These are phyloP conservation scores for Penicillium brevicompactum DNA, from an alignment of 2,329 filamentous ascomycete genomes.

Conservation along the genomic window DNA sequence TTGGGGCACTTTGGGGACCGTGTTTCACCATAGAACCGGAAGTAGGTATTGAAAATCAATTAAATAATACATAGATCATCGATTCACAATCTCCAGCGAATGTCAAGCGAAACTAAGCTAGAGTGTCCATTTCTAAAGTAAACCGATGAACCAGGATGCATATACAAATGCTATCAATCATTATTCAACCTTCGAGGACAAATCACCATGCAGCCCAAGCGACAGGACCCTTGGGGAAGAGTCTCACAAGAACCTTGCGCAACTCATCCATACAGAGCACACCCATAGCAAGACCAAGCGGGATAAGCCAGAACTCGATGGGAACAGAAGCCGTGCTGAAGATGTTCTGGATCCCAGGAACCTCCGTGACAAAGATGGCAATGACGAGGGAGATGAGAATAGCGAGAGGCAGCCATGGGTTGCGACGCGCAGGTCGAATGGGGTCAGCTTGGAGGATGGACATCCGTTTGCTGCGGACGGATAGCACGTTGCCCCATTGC, in stretches of 20 bases:
- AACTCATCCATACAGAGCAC: constrained; percentile 57
- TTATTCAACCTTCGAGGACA: background rate
- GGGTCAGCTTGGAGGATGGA: constrained; percentile 57
- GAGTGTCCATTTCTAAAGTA: too few species aligned
- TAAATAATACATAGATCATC: background rate
- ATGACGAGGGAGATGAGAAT: constrained; percentile 53
- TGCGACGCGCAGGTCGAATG: constrained; percentile 49
- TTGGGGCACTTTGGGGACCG: too few species aligned
- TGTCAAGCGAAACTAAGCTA: background rate
- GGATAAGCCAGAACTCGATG: constrained; percentile 56
- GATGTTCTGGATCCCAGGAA: constrained; percentile 51
- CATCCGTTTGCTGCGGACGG: constrained; percentile 54
- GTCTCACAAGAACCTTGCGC: constrained; percentile 53
- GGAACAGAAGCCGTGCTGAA: constrained; percentile 55
- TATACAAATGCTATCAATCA: background rate
- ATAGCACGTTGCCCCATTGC: constrained; percentile 58
- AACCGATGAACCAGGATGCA: background rate
- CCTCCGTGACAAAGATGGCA: constrained; percentile 57
- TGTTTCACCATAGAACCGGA: too few species aligned
- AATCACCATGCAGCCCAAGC: constrained; percentile 54
- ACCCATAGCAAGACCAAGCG: constrained; percentile 53
- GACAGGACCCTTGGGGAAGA: constrained; percentile 48
- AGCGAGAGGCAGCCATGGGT: constrained; percentile 53
- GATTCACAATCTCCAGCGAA: background rate
- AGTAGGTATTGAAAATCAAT: too few species aligned